phyloP scores from a whole-genome alignment of 495 filamentous ascomycete genomes.

The Neurospora sp. region DNA sequence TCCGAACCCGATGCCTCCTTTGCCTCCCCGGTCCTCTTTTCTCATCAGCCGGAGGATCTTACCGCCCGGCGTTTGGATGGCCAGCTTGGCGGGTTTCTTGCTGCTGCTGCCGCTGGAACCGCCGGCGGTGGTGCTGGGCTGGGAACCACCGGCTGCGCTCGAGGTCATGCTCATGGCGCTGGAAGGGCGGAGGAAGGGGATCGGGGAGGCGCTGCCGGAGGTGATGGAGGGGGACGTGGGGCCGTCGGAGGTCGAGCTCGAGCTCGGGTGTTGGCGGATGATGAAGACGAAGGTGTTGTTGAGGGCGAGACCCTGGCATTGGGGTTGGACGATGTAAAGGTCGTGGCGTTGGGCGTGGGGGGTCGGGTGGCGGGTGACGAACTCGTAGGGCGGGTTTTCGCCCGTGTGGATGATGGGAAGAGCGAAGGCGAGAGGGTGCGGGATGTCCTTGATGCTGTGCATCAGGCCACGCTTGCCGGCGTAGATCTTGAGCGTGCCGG shows the following conservation, averaged over 20 bases:
- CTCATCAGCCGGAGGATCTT: constrained; percentile 87
- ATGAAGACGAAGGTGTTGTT: constrained; percentile 98
- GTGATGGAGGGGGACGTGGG: constrained; percentile 34
- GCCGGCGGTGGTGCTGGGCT: constrained; percentile 35
- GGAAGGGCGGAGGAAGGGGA: constrained; percentile 60
- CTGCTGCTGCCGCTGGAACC: constrained; percentile 23
- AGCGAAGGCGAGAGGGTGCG: constrained; percentile 83
- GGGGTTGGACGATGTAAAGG: constrained; percentile 90
- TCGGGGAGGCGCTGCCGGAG: constrained; percentile 50
- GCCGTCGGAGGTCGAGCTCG: constrained; percentile 36
- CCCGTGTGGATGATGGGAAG: constrained; percentile 84
- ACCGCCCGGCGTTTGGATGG: constrained; percentile 89
- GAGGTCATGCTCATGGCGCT: constrained; percentile 78
- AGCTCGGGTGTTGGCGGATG: constrained; percentile 83
- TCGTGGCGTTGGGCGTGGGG: constrained; percentile 95
- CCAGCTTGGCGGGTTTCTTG: constrained; percentile 88
- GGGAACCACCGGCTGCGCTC: constrained; percentile 45
- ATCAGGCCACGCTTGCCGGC: constrained; percentile 89
- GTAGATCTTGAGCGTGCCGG: constrained; percentile 81
- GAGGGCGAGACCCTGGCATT: constrained; percentile 73
- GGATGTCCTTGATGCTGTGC: constrained; percentile 90
- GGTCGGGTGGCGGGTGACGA: constrained; percentile 85
- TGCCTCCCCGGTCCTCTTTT: constrained; percentile 62
- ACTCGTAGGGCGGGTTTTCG: constrained; percentile 87
- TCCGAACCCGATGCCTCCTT: constrained; percentile 17